Conservation (phyloP, 768 basidiomycete genomes). For the Pholiota conissans region DNA sequence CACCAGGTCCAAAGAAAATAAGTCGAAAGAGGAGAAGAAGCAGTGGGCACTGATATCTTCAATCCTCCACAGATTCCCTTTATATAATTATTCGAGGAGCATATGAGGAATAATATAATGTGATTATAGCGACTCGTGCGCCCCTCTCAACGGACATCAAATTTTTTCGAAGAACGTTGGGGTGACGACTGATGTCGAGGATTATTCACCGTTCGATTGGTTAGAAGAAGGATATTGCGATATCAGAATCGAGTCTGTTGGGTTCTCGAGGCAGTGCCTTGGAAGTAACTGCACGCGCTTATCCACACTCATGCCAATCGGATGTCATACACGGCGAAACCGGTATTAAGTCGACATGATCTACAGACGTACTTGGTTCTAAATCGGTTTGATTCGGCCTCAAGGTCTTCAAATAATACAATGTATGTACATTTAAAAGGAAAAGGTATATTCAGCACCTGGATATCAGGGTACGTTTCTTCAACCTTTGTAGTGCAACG, state of each 20-base stretch:
- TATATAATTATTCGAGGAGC: background rate
- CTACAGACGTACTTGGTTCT: background rate
- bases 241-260: background rate
- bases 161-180: background rate
- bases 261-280: background rate
- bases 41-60: background rate
- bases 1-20: conserved; percentile 2
- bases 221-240: background rate
- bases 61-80: background rate
- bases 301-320: background rate
- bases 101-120: background rate
- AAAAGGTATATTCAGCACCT: too few species aligned
- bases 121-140: background rate
- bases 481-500: too few species aligned
- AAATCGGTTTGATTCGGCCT: background rate
- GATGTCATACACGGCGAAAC: background rate
- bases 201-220: background rate
- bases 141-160: background rate
- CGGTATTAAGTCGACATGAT: background rate
- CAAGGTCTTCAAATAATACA: too few species aligned
- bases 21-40: background rate
- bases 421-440: too few species aligned
- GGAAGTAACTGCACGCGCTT: background rate
- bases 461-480: too few species aligned
- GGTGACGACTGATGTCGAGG: background rate